Base-by-base conservation (phyloP, 768 basidiomycete genomes). In the Dacryopinax spathularia region DNA sequence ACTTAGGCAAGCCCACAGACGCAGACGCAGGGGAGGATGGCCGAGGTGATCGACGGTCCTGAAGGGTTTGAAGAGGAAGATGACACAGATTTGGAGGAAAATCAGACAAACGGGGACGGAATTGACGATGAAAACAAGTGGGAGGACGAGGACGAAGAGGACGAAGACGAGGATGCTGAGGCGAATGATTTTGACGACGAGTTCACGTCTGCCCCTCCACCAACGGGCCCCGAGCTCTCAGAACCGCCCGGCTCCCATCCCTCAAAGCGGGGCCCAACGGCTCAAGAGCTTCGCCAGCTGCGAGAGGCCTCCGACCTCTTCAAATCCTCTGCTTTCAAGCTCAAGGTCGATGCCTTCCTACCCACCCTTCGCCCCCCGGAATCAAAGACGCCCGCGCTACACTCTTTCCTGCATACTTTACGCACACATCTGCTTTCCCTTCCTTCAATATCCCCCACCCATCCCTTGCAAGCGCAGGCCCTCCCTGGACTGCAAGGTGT, bases 271-370 rank as follows among this genome's bases (percentile, higher is more conserved):
- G 69, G 74, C 1, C 75, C 75, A 1, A 76, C 75, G 0, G 68
- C 66, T n/a, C 69, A 70, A 62, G 88, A 92, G 71, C 75, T 92
- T 44, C 78, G 83, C 62, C 74, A 73, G 5, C 84, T 92, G 66
- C 87, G 85, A 70, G 88, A 89, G 66, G 86, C 87, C 16, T 78
- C 80, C 27, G 82, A 89, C 63, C 76, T 91, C 22, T 91, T 84
- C 72, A 80, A 81, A 68, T 92, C 90, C 0, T 86, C 78, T 62
- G 82, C 87, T 1, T 93, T 94, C 78, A 89, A 90, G 68, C 79
- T 94, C 9, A 89, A 93, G 59, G 64, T 77, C 22, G 73, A 73
- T 43, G 60, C 86, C 0, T 76, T 94, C 13, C 77, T 94, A 20
- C 86, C 90, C 9, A 86, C 87, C 70, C 77, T 89, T 39, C 80